These are phyloP conservation scores for Linnemannia schmuckeri DNA, from an alignment of 192 early-diverging fungal species.

Conservation along the genomic window DNA sequence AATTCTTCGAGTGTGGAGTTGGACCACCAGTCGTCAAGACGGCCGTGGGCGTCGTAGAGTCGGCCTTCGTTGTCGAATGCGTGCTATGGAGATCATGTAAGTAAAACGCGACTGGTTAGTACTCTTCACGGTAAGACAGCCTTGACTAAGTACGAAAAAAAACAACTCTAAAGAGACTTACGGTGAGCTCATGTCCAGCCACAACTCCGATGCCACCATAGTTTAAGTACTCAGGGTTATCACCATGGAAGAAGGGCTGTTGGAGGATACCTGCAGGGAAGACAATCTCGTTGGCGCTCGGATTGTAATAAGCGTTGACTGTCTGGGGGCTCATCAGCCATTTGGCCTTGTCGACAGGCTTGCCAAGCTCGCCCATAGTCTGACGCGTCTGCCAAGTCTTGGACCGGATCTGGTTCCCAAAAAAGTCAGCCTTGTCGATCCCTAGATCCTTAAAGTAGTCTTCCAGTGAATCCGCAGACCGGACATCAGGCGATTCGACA, in stretches of 20 bases:
- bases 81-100: conserved; percentile 56
- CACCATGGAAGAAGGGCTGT: conserved; percentile 69
- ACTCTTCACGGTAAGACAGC: no score
- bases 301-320: conserved; percentile 72
- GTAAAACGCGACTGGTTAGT: background rate
- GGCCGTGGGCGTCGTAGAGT: conserved; percentile 68
- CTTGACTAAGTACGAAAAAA: background rate
- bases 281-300: conserved; percentile 65
- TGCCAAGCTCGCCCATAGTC: conserved; percentile 30
- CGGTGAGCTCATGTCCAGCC: conserved; percentile 82
- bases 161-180: conserved; percentile 16
- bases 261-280: conserved; percentile 74
- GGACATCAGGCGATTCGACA: conserved; percentile 68
- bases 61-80: conserved; percentile 77
- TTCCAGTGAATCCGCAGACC: conserved; percentile 57
- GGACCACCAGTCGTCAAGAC: conserved; percentile 76
- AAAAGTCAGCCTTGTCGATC: conserved; percentile 64
- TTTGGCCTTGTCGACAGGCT: conserved; percentile 60
- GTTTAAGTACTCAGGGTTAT: conserved; percentile 71
- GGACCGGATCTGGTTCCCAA: conserved; percentile 71
- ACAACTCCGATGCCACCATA: conserved; percentile 78
- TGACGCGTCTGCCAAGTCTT: conserved; percentile 55
- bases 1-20: conserved; percentile 70
- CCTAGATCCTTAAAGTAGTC: conserved; percentile 66
- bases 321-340: conserved; percentile 71